A percentile compares a stretch with the other conserved stretches of the same genome.
These are phyloP conservation scores for Zasmidium cellare DNA, from an alignment of 2,329 filamentous ascomycete genomes.

Conservation along the genomic window DNA sequence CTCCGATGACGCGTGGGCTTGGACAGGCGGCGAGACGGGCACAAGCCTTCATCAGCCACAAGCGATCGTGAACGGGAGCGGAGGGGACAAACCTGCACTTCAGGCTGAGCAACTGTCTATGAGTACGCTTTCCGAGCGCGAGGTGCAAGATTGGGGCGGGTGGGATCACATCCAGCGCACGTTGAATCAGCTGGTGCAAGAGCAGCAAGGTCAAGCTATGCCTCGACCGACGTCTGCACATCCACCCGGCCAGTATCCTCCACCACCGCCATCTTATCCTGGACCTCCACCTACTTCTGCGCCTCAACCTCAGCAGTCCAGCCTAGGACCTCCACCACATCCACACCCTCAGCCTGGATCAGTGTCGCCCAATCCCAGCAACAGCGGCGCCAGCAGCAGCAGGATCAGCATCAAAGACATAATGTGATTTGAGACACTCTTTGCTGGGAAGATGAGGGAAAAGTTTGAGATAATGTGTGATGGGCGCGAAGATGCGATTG, in stretches of 20 bases:
- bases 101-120: slow-evolving; percentile 25
- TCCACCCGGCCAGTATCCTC: slow-evolving; percentile 13
- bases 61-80: slow-evolving; percentile 17
- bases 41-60: slow-evolving; percentile 20
- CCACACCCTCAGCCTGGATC: slow-evolving; percentile 9
- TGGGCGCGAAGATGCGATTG: not conserved
- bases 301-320: slow-evolving; percentile 18
- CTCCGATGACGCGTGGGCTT: slow-evolving; percentile 79
- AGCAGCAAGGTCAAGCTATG: slow-evolving; percentile 38
- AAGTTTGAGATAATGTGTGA: not conserved
- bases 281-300: not conserved
- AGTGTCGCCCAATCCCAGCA: slow-evolving; percentile 16
- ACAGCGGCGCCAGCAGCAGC: slow-evolving; percentile 25
- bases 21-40: slow-evolving; percentile 57
- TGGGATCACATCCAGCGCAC: slow-evolving; percentile 74
- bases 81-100: slow-evolving; percentile 16
- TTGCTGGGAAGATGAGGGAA: not conserved
- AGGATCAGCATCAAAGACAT: slow-evolving; percentile 41
- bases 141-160: slow-evolving; percentile 68
- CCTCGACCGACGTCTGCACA: slow-evolving; percentile 14
- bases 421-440: slow-evolving; percentile 25
- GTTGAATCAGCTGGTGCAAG: slow-evolving; percentile 56
- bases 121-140: slow-evolving; percentile 26
- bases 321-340: slow-evolving; percentile 17
- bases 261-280: slow-evolving; percentile 11